Base-by-base conservation (phyloP, 441 rosid genomes). In the Manihot esculenta region DNA sequence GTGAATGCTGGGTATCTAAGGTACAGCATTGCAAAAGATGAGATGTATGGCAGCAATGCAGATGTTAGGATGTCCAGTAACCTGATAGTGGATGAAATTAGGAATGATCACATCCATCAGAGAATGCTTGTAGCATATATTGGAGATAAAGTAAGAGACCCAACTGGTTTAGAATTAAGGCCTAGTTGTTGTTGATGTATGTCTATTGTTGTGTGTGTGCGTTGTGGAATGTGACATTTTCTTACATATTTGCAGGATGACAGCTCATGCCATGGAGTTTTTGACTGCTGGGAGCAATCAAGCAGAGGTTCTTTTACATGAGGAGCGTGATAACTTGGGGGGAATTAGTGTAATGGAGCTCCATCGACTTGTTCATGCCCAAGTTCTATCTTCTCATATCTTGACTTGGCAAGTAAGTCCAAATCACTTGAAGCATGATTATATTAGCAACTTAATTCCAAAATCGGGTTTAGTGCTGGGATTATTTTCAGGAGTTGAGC, bases 361-460 rank as follows among this genome's bases (percentile, higher is more conserved):
- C 66, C 87, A 91, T 76, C 87, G 96, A 57, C 91, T 95, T 81
- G 88, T 80, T 73, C 91, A 92, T 80, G 99, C 98, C 73, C 97
- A 91, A 95, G 93, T 95, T 78, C 84, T 95, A 69, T 87, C 95
- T 65, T 88, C 98, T 62, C 98, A 92, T 85, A 80, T 83, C 38
- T 86, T 93, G 81, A 95, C 98, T 45, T 95, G 99, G 97, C 99
- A 95, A 80, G 99, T 92, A 79, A 83, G 89, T 62, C 24, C 49
- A 72, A 64, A 69, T 70, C 74, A 30, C 75, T 62, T 12, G 27
- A 68, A 35, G 41, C 21, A 27, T 47, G 41, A 41, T 47, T 71
- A 23, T 68, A 21, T 24, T 42, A 24, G 23, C 23, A 38, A 26
- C 12, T 61, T 27, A 35, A 20, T 64, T 70, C 64, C 20, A 42